Evolutionary conservation across 179 eudicot genomes (phyloP), one percentile per base, ranked within the genome.

Genomic region (Camellia oleifera): DNA sequence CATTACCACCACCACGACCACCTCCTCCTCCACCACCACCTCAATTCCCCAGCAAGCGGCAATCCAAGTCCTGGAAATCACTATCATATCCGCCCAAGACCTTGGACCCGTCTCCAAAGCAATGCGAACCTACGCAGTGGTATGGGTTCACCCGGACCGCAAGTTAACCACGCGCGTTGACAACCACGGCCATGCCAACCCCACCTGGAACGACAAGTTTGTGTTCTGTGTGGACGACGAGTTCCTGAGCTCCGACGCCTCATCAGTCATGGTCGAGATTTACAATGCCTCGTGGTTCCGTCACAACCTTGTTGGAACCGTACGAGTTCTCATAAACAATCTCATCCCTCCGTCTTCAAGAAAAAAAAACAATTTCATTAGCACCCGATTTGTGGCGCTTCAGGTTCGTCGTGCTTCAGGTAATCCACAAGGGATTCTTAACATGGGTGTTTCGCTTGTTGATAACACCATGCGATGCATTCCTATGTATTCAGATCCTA

Each of bases 201-300:
- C 92, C 5, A 87, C 90, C 17, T 89, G 92, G 92, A 89, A 89
- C 10, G 90, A 89, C 70, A 89, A 87, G 45, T 89, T 89, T 23
- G 74, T 82, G 8, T 86, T 89, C 7, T 86, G 86, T 1, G 88
- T 89, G 0, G 88, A 88, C 46, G 72, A 81, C 20, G 77, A 82
- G 9, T 89, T 86, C 70, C 81, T 89, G 0, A 44, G 45, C 11
- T 82, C 87, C 0, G 92, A 89, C 8, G 72, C 77, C 2, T 80
- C 92, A 0, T 86, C 90, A 0, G 74, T 89, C 60, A 85, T 81
- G 85, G 84, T 87, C 1, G 92, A 89, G 72, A 89, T 89, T 5
- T 87, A 89, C 32, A 86, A 82, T 0, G 32, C 73, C 4, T 86
- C 88, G 52, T 89, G 92, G 92, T 86, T 89, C 7, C 86, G 87